Percentiles rank a stretch among this genome's conserved stretches.
Conservation (phyloP, 2,329 filamentous ascomycete genomes). For the Zasmidium angulare region DNA sequence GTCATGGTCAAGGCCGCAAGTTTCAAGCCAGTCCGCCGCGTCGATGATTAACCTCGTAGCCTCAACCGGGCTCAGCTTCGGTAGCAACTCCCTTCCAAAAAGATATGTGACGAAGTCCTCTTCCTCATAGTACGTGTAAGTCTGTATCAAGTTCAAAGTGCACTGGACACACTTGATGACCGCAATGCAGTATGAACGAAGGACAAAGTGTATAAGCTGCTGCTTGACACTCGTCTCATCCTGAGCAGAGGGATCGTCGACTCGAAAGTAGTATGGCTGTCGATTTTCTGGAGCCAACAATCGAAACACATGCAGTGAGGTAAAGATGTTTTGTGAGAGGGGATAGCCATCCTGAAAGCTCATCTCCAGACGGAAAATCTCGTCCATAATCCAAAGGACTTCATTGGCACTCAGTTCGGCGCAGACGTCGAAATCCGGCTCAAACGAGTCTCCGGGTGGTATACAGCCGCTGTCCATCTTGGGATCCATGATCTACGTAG, state of each 20-base stretch:
- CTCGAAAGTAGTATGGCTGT: conserved; percentile 39
- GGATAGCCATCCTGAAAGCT: conserved; percentile 97
- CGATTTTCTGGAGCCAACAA: conserved; percentile 65
- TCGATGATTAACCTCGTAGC: conserved; percentile 53
- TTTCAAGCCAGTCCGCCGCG: background rate
- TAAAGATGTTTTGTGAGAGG: conserved; percentile 90
- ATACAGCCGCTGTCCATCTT: conserved; percentile 98
- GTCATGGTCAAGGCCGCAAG: background rate
- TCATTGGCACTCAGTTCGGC: conserved; percentile 49
- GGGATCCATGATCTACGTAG: conserved; percentile 85
- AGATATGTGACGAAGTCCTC: conserved; percentile 95
- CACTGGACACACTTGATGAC: conserved; percentile 79
- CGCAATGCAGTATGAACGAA: conserved; percentile 83
- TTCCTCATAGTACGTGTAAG: conserved; percentile 94
- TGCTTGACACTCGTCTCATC: conserved; percentile 2
- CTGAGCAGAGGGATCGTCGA: conserved; percentile 23
- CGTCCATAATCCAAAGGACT: conserved; percentile 89
- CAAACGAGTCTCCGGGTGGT: conserved; percentile 73
- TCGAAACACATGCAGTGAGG: conserved; percentile 84
- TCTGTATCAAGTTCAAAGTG: conserved; percentile 73
- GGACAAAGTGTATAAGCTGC: conserved; percentile 59
- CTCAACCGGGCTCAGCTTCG: conserved; percentile 57
- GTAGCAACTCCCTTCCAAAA: conserved; percentile 76
- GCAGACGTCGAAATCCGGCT: conserved; percentile 57
- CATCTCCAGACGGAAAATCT: conserved; percentile 90